Conservation (phyloP, 306 rosid species). For the Ceratonia siliqua region DNA sequence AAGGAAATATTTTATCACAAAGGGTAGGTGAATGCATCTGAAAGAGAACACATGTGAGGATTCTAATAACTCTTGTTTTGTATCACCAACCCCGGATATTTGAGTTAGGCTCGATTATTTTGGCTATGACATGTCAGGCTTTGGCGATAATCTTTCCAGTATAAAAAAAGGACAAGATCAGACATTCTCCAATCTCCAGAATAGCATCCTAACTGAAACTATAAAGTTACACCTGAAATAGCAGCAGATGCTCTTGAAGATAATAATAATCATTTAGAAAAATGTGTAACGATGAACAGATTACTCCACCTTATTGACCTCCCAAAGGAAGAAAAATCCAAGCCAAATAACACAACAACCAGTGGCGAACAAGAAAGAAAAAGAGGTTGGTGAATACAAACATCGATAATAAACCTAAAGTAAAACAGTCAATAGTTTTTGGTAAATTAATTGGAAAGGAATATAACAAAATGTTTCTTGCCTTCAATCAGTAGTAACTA, state of each 20-base stretch:
- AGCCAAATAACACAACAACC: conserved; percentile 1
- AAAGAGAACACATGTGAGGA: not conserved
- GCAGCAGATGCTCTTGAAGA: not conserved
- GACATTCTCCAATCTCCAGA: not conserved
- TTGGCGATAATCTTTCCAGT: not conserved
- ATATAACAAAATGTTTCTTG: not conserved
- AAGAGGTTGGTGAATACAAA: not conserved
- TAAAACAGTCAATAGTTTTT: not conserved
- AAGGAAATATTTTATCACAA: not conserved
- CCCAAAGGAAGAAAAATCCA: not conserved
- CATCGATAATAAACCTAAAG: not conserved
- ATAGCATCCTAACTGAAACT: not conserved
- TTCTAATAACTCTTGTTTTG: not conserved
- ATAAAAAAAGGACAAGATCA: not conserved
- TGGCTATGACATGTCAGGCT: not conserved
- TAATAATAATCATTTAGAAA: not conserved
- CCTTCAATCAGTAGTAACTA: not conserved
- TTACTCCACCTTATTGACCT: not conserved
- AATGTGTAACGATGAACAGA: not conserved
- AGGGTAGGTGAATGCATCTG: conserved; percentile 11
- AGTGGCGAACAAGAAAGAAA: not conserved
- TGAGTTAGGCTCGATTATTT: not conserved
- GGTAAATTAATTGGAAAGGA: not conserved
- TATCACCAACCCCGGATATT: not conserved
- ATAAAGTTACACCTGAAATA: not conserved